Evolutionary conservation across 1,284 basidiomycete species (phyloP), one percentile per base, ranked within the genome.

Genomic region (Cryptococcus floricola): DNA sequence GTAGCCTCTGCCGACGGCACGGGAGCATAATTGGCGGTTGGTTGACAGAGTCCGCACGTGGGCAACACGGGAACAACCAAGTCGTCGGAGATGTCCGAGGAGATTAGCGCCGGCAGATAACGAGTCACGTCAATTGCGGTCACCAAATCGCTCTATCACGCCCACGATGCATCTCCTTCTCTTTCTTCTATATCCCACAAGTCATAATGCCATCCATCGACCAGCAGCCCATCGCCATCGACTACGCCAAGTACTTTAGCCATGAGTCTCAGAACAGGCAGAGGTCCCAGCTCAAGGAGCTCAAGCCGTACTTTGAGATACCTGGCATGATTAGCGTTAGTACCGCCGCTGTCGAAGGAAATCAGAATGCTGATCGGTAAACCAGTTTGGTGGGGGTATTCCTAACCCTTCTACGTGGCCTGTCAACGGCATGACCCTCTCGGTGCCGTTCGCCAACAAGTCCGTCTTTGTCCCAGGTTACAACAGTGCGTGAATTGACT

Each of bases 401-500:
- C 69, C 69, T 14, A 67, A 71, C 48, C 58, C 69, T 10, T 66
- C 62, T 13, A 73, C 69, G 12, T 71, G 64, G 62, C 71, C 71
- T 7, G 62, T 71, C 27, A 69, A 70, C 54, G 69, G 64, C 27
- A 71, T 73, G 71, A 69, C 69, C 25, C 53, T 71, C 2, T 68
- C 64, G 1, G 51, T 73, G 12, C 70, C 70, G 1, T 73, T 73
- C 43, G 68, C 64, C 5, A 45, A 56, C 19, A 65, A 68, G 50
- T 64, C 63, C 5, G 69, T 68, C 19, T 73, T 70, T 47, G 61
- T 70, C 14, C 71, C 71, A 2, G 70, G 68, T 10, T 67, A 62
- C 53, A 53, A 59, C 5, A 62, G 68, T 70, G 60, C 59, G 68
- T 60, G 4, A 18, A 3, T 16, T 34, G 3, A 8, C 38, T 39